phyloP scores from a whole-genome alignment of 768 basidiomycete genomes.

The Russula sp. region DNA sequence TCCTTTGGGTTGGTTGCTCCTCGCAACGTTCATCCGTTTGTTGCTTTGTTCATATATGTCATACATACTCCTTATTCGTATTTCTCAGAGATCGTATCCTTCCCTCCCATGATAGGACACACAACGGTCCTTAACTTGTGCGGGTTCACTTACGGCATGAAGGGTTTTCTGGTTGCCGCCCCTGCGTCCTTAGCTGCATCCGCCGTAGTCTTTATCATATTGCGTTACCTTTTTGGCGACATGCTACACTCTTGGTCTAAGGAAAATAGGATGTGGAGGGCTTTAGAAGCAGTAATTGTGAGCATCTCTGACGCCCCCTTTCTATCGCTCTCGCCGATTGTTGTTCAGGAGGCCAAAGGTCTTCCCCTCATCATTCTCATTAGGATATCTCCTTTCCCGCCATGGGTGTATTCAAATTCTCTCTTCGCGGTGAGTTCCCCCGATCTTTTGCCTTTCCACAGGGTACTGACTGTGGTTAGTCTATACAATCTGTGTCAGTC shows the following conservation, averaged over 20 bases:
- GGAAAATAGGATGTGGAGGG: slow-evolving; percentile 67
- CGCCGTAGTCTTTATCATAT: slow-evolving; percentile 48
- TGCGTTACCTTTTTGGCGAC: slow-evolving; percentile 51
- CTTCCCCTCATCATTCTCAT: slow-evolving; percentile 77
- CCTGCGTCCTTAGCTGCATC: slow-evolving; percentile 57
- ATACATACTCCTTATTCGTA: background rate
- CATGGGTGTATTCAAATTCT: slow-evolving; percentile 82
- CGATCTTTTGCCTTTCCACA: background rate
- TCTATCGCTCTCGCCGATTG: background rate
- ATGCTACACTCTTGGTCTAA: slow-evolving; percentile 53
- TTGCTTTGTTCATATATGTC: background rate
- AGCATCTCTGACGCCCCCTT: slow-evolving; percentile 23
- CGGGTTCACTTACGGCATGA: slow-evolving; percentile 80
- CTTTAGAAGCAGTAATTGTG: slow-evolving; percentile 68
- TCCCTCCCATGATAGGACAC: slow-evolving; percentile 61
- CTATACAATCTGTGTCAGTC: slow-evolving; percentile 64
- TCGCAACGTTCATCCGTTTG: slow-evolving; percentile 47
- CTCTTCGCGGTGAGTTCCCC: slow-evolving; percentile 58
- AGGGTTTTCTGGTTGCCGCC: slow-evolving; percentile 62
- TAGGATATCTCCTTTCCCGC: slow-evolving; percentile 74
- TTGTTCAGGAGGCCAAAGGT: slow-evolving; percentile 56
- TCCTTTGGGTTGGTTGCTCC: slow-evolving; percentile 54
- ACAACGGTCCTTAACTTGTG: slow-evolving; percentile 58
- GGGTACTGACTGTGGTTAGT: slow-evolving; percentile 32
- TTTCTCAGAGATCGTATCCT: slow-evolving; percentile 39